phyloP scores from a whole-genome alignment of 257 asterid species.

The Fraxinus quadrangulata region DNA sequence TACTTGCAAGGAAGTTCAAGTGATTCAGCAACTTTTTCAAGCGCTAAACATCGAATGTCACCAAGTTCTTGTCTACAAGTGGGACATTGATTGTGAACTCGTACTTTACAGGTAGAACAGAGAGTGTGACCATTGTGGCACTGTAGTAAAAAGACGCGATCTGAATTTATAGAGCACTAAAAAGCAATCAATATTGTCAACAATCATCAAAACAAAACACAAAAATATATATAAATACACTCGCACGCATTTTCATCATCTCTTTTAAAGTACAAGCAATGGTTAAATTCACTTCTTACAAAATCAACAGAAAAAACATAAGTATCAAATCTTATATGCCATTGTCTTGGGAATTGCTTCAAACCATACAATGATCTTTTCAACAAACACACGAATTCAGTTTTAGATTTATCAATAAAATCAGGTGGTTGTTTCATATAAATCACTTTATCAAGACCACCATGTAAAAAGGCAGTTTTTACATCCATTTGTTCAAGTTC shows the following conservation, averaged over 20 bases:
- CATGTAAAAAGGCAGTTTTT: no score
- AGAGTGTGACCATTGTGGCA: slow-evolving; percentile 67
- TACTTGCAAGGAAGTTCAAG: slow-evolving; percentile 60
- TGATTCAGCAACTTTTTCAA: slow-evolving; percentile 59
- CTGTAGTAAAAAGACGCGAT: slow-evolving; percentile 28
- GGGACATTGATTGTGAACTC: slow-evolving; percentile 61
- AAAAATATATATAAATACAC: neutral
- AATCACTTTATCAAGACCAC: no score
- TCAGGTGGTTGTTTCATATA: no score
- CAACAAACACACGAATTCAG: no score
- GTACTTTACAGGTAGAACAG: slow-evolving; percentile 53
- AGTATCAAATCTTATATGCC: no score
- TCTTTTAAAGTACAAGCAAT: no score
- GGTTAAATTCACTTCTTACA: no score
- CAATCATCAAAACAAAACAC: neutral
- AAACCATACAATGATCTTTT: no score
- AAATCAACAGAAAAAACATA: no score
- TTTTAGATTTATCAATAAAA: no score
- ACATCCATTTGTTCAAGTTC: no score
- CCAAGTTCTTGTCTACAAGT: slow-evolving; percentile 67
- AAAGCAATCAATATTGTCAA: neutral
- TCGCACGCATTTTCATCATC: neutral
- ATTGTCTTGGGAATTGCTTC: no score
- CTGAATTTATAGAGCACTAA: neutral
- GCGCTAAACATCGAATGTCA: slow-evolving; percentile 58